A percentile compares a stretch with the other conserved stretches of the same genome.
These are phyloP conservation scores for Fennellomyces sp. DNA, from an alignment of 371 early-diverging fungal genomes.

Conservation along the genomic window DNA sequence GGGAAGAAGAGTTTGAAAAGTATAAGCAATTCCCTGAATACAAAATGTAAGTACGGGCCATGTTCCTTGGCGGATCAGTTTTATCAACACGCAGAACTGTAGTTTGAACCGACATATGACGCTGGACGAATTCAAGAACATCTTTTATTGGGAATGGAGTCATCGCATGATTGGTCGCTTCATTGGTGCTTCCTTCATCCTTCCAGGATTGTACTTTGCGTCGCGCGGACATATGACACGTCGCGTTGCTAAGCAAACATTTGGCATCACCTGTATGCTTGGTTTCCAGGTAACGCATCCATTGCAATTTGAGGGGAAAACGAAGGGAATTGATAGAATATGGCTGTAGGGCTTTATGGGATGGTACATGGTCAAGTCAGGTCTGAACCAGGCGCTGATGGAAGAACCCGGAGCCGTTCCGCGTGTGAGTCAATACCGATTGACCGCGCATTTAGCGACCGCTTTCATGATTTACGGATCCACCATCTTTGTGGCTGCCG, in stretches of 20 bases:
- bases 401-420: conserved; percentile 83
- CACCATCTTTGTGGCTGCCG: conserved; percentile 79
- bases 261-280: conserved; percentile 77
- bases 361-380: conserved; percentile 98
- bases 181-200: conserved; percentile 87
- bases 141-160: conserved; percentile 97
- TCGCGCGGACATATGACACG: conserved; percentile 76
- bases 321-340: not conserved
- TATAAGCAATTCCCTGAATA: conserved; percentile 98
- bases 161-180: conserved; percentile 94
- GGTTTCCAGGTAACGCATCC: conserved; percentile 73
- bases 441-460: conserved; percentile 90
- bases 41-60: conserved; percentile 66
- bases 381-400: conserved; percentile 81
- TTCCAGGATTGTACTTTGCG: conserved; percentile 90
- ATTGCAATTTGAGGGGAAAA: not conserved
- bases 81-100: not conserved
- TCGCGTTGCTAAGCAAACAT: conserved; percentile 66
- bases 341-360: conserved; percentile 90
- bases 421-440: conserved; percentile 92
- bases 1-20: conserved; percentile 94
- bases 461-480: conserved; percentile 89
- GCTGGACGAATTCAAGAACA: conserved; percentile 91
- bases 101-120: conserved; percentile 90
- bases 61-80: not conserved